A percentile compares a stretch with the other conserved stretches of the same genome.
Conservation (phyloP, 306 rosid species). For the Rosa multiflora region DNA sequence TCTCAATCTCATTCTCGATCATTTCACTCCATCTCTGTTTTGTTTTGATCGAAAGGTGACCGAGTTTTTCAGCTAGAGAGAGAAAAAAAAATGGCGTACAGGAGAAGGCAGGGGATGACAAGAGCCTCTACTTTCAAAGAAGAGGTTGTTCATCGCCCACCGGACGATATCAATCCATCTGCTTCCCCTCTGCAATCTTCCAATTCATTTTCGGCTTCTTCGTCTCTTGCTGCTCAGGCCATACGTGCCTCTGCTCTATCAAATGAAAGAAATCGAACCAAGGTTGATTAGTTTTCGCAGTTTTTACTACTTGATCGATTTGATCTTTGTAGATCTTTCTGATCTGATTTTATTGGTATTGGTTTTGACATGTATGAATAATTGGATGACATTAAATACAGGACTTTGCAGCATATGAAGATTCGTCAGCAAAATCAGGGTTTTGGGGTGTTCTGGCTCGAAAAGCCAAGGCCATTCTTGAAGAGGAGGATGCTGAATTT, state of each 20-base stretch:
- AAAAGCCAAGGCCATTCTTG: slow-evolving; percentile 85
- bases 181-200: slow-evolving; percentile 33
- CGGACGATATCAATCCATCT: slow-evolving; percentile 24
- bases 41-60: not conserved
- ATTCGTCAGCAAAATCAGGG: slow-evolving; percentile 49
- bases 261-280: slow-evolving; percentile 49
- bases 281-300: slow-evolving; percentile 38
- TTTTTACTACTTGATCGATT: not conserved
- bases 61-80: too few relatives aligned
- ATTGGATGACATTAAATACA: slow-evolving; percentile 24
- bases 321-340: not conserved
- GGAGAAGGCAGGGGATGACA: slow-evolving; percentile 77
- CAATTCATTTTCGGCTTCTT: slow-evolving; percentile 31
- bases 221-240: slow-evolving; percentile 77
- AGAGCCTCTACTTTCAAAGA: slow-evolving; percentile 82
- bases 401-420: slow-evolving; percentile 57
- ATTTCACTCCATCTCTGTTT: not conserved
- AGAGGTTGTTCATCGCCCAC: slow-evolving; percentile 50
- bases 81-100: slow-evolving; percentile 65
- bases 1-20: not conserved
- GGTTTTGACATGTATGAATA: not conserved
- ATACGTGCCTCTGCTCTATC: slow-evolving; percentile 64
- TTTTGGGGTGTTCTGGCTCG: slow-evolving; percentile 90
- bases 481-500: slow-evolving; percentile 48
- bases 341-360: not conserved